phyloP scores from a whole-genome alignment of 2,329 filamentous ascomycete genomes.

The Pseudocercospora macadamiae region DNA sequence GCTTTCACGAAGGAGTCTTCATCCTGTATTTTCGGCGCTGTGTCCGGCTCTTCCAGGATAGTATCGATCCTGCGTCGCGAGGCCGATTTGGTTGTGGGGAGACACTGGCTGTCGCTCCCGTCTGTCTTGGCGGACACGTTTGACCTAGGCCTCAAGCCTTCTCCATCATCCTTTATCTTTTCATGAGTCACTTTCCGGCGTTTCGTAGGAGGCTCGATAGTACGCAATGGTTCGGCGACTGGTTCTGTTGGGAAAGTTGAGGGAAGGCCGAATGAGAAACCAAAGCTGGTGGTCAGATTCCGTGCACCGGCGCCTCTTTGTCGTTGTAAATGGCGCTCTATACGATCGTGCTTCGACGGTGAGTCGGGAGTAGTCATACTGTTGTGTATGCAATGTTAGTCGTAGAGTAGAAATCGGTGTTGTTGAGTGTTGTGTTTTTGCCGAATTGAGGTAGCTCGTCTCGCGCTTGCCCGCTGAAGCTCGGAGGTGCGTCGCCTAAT shows the following conservation, averaged over 20 bases:
- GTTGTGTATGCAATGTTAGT: conserved; percentile 6
- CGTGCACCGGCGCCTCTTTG: conserved; percentile 38
- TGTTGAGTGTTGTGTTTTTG: too few species aligned
- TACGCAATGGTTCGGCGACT: not conserved
- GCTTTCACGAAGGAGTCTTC: conserved; percentile 25
- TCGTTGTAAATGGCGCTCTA: conserved; percentile 38
- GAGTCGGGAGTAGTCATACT: conserved; percentile 33
- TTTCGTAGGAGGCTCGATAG: conserved; percentile 29
- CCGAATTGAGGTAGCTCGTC: too few species aligned
- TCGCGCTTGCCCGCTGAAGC: too few species aligned
- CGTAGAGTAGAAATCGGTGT: not conserved
- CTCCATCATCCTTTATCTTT: not conserved
- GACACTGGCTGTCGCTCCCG: not conserved
- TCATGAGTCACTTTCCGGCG: conserved; percentile 20
- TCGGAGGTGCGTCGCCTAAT: too few species aligned
- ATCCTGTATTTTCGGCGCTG: not conserved
- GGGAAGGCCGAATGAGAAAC: conserved; percentile 32
- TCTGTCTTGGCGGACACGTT: too few species aligned
- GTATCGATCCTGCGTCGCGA: conserved; percentile 4
- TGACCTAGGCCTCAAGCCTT: too few species aligned
- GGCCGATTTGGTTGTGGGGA: not conserved
- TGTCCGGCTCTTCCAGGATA: conserved; percentile 8
- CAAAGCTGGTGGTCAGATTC: conserved; percentile 33
- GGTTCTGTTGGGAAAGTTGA: not conserved
- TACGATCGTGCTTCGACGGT: conserved; percentile 32